phyloP scores from a whole-genome alignment of 305 asterid genomes.

The Fraxinus sp. region DNA sequence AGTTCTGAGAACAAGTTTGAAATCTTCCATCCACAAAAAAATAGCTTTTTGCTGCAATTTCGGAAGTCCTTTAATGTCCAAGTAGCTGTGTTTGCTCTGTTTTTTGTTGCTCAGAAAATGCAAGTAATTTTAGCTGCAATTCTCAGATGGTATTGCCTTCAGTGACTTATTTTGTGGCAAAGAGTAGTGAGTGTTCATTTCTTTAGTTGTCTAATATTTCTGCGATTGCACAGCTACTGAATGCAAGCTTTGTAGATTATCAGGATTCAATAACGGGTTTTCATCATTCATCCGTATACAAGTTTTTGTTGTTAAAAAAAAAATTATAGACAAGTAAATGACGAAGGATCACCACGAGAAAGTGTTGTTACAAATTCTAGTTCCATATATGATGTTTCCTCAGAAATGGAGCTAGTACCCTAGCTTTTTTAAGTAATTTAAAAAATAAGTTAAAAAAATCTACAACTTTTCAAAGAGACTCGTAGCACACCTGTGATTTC shows the following conservation, averaged over 20 bases:
- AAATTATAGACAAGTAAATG: background rate
- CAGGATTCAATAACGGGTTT: background rate
- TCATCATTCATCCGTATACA: background rate
- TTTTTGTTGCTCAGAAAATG: background rate
- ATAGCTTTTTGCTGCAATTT: background rate
- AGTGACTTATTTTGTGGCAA: background rate
- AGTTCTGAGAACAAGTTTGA: background rate
- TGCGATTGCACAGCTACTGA: background rate
- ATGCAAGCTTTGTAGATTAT: background rate
- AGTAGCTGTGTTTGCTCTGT: background rate
- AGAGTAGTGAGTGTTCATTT: background rate
- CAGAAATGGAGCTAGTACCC: background rate
- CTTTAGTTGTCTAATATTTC: background rate
- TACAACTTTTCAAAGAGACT: background rate
- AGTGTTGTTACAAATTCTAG: background rate
- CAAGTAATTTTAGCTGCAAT: background rate
- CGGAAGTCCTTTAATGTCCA: background rate
- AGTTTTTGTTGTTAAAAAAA: background rate
- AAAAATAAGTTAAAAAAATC: background rate
- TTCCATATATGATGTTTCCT: background rate
- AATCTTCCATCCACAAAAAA: background rate
- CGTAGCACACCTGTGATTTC: background rate
- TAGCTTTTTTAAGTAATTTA: background rate
- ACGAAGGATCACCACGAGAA: background rate
- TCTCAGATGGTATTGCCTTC: background rate